A percentile compares a stretch with the other conserved stretches of the same genome.
Conservation (phyloP, 495 filamentous ascomycete species). For the Chaetomium tenue region DNA sequence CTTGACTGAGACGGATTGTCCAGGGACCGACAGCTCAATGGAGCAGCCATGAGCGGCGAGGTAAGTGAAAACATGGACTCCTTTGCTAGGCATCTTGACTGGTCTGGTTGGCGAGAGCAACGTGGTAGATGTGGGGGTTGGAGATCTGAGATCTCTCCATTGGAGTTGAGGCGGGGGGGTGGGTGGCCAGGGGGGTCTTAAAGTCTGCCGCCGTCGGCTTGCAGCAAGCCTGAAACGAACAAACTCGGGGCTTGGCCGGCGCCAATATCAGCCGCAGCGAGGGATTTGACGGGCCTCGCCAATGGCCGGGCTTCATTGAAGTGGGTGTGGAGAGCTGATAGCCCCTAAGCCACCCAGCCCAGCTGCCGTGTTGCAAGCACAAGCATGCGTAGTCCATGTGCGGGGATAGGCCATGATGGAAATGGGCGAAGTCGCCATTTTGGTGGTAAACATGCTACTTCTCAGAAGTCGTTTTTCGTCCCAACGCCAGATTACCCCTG, state of each 20-base stretch:
- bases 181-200: background rate
- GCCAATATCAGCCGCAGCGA: conserved; percentile 11
- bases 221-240: background rate
- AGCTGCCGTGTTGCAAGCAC: background rate
- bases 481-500: too few species aligned
- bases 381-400: background rate
- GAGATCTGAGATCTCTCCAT: background rate
- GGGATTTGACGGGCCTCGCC: background rate
- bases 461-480: too few species aligned
- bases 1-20: conserved; percentile 34
- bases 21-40: conserved; percentile 50
- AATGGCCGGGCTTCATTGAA: conserved; percentile 1
- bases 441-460: background rate
- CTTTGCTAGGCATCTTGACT: conserved; percentile 53
- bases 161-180: too few species aligned
- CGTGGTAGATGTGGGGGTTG: background rate
- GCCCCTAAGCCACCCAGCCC: background rate
- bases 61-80: conserved; percentile 49
- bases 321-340: conserved; percentile 7
- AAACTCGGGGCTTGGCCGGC: conserved; percentile 4
- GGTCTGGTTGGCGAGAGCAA: background rate
- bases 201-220: background rate
- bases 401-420: background rate
- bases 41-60: conserved; percentile 44
- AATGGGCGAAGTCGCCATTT: background rate